Evolutionary conservation across 495 filamentous ascomycete genomes (phyloP), one percentile per base, ranked within the genome.

Genomic region (Penicillium angulare): DNA sequence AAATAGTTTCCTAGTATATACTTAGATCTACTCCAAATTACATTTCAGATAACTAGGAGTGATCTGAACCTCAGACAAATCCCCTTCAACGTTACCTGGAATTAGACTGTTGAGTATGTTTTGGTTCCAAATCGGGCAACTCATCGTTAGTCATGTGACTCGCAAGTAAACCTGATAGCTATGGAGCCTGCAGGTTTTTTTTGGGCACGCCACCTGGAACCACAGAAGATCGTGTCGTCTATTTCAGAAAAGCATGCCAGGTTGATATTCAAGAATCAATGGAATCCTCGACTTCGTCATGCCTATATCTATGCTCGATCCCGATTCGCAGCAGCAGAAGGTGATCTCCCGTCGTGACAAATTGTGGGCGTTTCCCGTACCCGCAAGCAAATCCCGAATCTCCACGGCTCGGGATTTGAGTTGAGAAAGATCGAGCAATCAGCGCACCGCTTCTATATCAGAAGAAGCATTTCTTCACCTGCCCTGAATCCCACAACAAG

Each of bases 371-470:
- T 32, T 42, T 26, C 13, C 50, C 46, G 44, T 32, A 35, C 47
- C 35, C 35, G 22, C 45, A 52, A 65, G 53, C 62, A 65, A 65
- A 65, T 60, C 62, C 62, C 62, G 62, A 57, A 60, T 50, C 59
- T 53, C 58, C 55, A 62, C 59, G 55, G 39, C 49, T 62, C 62
- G 62, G 62, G 62, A 57, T 65, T 65, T 65, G 62, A 27, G 50
- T 42, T 39, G 8, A 17, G 26, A 33, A 39, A 44, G 49, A 50
- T 56, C 61, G 38, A 58, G 55, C 57, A 59, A 64, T 61, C 58
- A 55, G 47, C 58, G 44, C 47, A 47, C 52, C 49, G 43, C 44
- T 23, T 56, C 48, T 65, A 65, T 65, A 63, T 63, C 59, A 63
- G 22, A 47, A 41, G 48, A 47, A 46, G 8, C 16, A 36, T 52